phyloP scores from a whole-genome alignment of 2,329 filamentous ascomycete species.

The Clonostachys byssicola region DNA sequence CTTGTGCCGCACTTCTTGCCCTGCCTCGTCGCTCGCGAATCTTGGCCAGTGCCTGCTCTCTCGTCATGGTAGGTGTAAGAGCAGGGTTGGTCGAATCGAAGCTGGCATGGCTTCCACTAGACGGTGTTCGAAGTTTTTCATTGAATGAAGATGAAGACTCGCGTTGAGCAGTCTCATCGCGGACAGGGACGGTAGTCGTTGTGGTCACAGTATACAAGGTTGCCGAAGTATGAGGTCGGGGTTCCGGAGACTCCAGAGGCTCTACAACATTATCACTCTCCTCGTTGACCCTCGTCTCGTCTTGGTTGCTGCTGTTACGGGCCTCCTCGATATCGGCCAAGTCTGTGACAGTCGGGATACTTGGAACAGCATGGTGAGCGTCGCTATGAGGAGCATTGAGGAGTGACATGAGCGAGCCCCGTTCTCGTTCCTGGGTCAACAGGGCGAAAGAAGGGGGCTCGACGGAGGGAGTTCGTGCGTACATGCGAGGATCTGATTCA shows the following conservation, averaged over 20 bases:
- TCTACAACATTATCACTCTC: constrained; percentile 1
- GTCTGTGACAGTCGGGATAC: constrained; percentile 34
- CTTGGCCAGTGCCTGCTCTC: constrained; percentile 71
- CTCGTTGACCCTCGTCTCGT: not conserved
- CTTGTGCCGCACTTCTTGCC: constrained; percentile 63
- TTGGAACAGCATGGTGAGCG: constrained; percentile 21
- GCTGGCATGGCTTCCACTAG: constrained; percentile 25
- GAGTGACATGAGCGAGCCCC: constrained; percentile 54
- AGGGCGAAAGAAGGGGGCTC: constrained; percentile 58
- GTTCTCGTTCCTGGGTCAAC: constrained; percentile 38
- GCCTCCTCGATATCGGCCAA: not conserved
- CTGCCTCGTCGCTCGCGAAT: constrained; percentile 70
- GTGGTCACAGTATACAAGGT: constrained; percentile 42
- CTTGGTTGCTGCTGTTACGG: not conserved
- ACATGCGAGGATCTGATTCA: constrained; percentile 30
- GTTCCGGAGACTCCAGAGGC: constrained; percentile 13
- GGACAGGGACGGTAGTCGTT: constrained; percentile 48
- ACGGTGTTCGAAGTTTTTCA: constrained; percentile 40
- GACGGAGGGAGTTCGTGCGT: constrained; percentile 56
- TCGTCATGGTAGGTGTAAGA: constrained; percentile 61
- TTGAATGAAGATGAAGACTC: constrained; percentile 37
- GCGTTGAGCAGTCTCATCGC: constrained; percentile 31
- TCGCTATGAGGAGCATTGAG: constrained; percentile 49
- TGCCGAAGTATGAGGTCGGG: constrained; percentile 40
- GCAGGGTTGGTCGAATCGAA: constrained; percentile 55